These are phyloP conservation scores for Starmerella floris DNA, from an alignment of 805 yeast species.

Conservation along the genomic window DNA sequence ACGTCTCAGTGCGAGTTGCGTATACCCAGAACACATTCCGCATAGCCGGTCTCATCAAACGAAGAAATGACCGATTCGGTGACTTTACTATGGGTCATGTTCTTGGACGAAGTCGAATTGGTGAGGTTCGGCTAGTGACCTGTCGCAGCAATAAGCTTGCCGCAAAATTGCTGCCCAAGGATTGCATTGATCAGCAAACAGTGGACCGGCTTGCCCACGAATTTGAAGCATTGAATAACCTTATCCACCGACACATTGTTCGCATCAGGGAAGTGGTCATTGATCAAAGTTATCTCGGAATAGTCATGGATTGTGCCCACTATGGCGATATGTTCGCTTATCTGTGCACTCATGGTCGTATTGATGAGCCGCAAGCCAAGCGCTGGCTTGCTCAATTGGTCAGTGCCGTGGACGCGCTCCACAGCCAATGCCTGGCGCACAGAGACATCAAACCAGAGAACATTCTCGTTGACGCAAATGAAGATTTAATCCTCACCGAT, in stretches of 20 bases:
- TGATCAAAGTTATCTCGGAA: constrained; percentile 44
- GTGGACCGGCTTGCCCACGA: constrained; percentile 71
- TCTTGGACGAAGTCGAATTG: not conserved
- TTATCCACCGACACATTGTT: constrained; percentile 61
- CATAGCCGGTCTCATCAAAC: too few relatives aligned
- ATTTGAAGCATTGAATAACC: constrained; percentile 57
- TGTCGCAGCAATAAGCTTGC: constrained; percentile 35
- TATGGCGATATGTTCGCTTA: constrained; percentile 40
- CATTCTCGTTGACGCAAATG: constrained; percentile 44
- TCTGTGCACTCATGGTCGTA: constrained; percentile 28
- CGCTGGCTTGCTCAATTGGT: constrained; percentile 49
- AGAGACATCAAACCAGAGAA: constrained; percentile 89
- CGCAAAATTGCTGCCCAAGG: constrained; percentile 76
- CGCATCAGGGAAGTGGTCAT: constrained; percentile 49
- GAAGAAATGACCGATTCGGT: too few relatives aligned
- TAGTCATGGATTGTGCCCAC: constrained; percentile 60
- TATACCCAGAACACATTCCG: too few relatives aligned
- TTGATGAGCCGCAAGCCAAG: constrained; percentile 30
- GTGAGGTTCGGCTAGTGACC: not conserved
- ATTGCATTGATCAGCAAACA: constrained; percentile 47
- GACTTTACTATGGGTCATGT: too few relatives aligned
- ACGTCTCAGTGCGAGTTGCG: too few relatives aligned
- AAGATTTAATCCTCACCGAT: constrained; percentile 64
- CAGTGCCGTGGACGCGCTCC: constrained; percentile 63
- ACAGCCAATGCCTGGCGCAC: constrained; percentile 59